phyloP scores from a whole-genome alignment of 1,139 yeast genomes.

The Magnusiomyces magnusii region DNA sequence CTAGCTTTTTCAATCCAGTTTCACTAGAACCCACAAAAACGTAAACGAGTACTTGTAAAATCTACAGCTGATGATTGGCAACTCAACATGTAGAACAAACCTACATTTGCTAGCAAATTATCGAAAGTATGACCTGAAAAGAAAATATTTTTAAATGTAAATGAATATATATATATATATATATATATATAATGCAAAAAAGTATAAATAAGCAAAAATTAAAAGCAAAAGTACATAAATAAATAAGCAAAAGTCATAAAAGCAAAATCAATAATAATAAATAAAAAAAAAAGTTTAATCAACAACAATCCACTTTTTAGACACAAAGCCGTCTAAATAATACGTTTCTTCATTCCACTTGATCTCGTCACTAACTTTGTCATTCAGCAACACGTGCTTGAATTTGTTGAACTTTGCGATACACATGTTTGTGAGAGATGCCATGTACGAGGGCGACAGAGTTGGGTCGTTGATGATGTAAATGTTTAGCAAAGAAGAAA shows the following conservation, averaged over 20 bases:
- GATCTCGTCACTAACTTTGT: neutral
- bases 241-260: neutral
- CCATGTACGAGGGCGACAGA: neutral
- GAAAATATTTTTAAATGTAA: neutral
- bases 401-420: neutral
- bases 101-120: slow-evolving; percentile 32
- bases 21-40: slow-evolving; percentile 39
- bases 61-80: slow-evolving; percentile 66
- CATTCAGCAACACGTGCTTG: neutral
- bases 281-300: too few relatives aligned
- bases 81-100: slow-evolving; percentile 55
- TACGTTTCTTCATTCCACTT: slow-evolving; percentile 2
- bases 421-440: neutral
- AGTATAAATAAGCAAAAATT: neutral
- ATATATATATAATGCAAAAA: too few relatives aligned
- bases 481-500: neutral
- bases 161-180: too few relatives aligned
- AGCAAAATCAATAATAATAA: neutral
- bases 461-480: neutral
- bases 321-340: neutral
- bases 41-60: slow-evolving; percentile 43
- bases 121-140: neutral
- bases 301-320: neutral
- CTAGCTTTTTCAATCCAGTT: slow-evolving; percentile 74
- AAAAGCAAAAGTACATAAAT: too few relatives aligned